A percentile compares a stretch with the other conserved stretches of the same genome.
Evolutionary conservation across 371 early-diverging fungal species (phyloP).

Genomic region (Encephalitozoon hellem): DNA sequence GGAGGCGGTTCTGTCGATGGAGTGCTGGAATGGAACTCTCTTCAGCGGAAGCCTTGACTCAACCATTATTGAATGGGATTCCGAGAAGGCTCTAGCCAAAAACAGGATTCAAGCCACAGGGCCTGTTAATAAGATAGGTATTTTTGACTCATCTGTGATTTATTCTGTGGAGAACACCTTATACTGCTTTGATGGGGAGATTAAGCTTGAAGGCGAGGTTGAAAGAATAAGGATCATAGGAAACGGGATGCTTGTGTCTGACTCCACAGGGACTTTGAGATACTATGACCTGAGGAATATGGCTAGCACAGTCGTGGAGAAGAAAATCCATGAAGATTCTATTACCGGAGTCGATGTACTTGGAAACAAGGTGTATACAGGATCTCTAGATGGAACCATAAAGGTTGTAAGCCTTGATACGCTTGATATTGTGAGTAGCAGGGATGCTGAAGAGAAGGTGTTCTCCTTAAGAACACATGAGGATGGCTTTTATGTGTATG

Average conservation of each 20-base stretch:
- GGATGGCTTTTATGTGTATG: conserved; percentile 24
- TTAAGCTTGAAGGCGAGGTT: not conserved
- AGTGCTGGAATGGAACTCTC: not conserved
- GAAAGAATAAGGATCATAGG: conserved; percentile 5
- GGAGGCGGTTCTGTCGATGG: conserved; percentile 9
- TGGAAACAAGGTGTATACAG: not conserved
- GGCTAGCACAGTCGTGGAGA: not conserved
- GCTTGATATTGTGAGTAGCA: conserved; percentile 1
- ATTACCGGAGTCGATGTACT: conserved; percentile 22
- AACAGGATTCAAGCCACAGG: not conserved
- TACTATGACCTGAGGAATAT: conserved; percentile 23
- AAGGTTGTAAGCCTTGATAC: not conserved
- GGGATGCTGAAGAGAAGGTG: not conserved
- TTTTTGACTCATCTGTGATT: not conserved
- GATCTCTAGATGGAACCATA: conserved; percentile 22
- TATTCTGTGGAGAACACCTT: not conserved
- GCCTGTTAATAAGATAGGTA: conserved; percentile 1
- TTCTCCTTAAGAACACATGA: conserved; percentile 21
- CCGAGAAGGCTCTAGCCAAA: not conserved
- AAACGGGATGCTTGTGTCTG: conserved; percentile 1
- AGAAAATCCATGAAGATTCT: conserved; percentile 11
- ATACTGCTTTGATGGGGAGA: not conserved
- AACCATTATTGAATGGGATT: conserved; percentile 47
- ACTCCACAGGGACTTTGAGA: conserved; percentile 7
- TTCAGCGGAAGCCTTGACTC: conserved; percentile 29